Percentiles rank a stretch among this genome's conserved stretches.
Conservation (phyloP, 306 rosid genomes). For the Purshia tridentata region DNA sequence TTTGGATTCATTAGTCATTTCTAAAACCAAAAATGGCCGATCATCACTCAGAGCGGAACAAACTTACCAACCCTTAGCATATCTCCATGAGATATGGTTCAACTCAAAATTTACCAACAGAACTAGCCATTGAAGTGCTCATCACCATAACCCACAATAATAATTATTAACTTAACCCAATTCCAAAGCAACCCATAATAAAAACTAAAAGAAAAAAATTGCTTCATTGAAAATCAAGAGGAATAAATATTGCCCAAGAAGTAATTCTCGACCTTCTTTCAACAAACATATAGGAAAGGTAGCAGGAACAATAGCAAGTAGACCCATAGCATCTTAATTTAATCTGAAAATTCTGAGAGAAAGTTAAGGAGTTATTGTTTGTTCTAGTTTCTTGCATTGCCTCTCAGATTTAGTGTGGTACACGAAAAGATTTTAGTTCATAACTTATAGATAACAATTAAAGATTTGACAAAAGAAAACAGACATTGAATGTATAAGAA, state of each 20-base stretch:
- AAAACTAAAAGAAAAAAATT: not conserved
- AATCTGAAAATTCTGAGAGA: not conserved
- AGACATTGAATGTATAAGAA: constrained; percentile 5
- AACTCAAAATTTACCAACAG: not conserved
- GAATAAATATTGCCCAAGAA: not conserved
- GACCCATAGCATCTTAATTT: not conserved
- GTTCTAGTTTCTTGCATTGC: not conserved
- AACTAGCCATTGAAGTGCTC: not conserved
- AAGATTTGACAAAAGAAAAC: constrained; percentile 3
- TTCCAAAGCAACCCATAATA: not conserved
- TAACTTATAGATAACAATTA: constrained; percentile 9
- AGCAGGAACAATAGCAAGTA: not conserved
- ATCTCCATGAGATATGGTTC: not conserved
- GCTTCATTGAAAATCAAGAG: not conserved
- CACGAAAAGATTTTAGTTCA: not conserved
- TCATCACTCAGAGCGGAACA: not conserved
- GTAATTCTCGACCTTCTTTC: not conserved
- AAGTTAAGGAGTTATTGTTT: not conserved
- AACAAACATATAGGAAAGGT: not conserved
- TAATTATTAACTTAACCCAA: not conserved
- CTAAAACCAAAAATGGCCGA: not conserved
- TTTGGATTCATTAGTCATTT: not conserved
- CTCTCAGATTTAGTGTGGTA: constrained; percentile 3
- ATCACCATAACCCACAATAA: not conserved
- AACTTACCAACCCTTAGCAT: not conserved